These are phyloP conservation scores for Ophiostoma novo-ulmi DNA, from an alignment of 2,329 filamentous ascomycete genomes.

Conservation along the genomic window DNA sequence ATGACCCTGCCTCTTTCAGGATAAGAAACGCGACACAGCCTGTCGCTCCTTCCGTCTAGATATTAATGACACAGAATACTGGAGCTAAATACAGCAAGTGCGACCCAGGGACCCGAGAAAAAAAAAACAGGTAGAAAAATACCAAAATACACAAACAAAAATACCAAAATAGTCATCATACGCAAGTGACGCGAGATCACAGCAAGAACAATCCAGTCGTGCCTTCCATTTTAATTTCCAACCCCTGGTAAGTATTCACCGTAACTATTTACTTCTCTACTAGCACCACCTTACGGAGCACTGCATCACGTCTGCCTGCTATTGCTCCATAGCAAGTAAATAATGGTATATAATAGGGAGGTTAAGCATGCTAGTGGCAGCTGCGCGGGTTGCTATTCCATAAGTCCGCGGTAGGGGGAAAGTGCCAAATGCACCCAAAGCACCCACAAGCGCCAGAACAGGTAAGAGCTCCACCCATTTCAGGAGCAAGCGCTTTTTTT, in stretches of 20 bases:
- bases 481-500: constrained; percentile 25
- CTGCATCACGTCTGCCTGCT: background rate
- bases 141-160: background rate
- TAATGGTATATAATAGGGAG: constrained; percentile 10
- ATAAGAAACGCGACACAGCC: constrained; percentile 22
- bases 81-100: constrained; percentile 11
- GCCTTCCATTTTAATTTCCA: constrained; percentile 9
- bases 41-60: constrained; percentile 19
- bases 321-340: background rate
- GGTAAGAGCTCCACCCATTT: constrained; percentile 16
- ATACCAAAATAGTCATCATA: background rate
- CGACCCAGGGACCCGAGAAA: constrained; percentile 4
- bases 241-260: background rate
- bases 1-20: constrained; percentile 4
- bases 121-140: constrained; percentile 2
- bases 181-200: constrained; percentile 8
- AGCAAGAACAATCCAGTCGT: background rate
- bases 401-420: constrained; percentile 7
- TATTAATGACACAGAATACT: constrained; percentile 16
- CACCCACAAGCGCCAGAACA: background rate
- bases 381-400: background rate
- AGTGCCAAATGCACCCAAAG: background rate
- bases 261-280: background rate
- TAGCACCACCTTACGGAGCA: background rate
- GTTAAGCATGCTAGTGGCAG: background rate